Evolutionary conservation across 1,284 basidiomycete genomes (phyloP).

Genomic region (Moesziomyces sp.): DNA sequence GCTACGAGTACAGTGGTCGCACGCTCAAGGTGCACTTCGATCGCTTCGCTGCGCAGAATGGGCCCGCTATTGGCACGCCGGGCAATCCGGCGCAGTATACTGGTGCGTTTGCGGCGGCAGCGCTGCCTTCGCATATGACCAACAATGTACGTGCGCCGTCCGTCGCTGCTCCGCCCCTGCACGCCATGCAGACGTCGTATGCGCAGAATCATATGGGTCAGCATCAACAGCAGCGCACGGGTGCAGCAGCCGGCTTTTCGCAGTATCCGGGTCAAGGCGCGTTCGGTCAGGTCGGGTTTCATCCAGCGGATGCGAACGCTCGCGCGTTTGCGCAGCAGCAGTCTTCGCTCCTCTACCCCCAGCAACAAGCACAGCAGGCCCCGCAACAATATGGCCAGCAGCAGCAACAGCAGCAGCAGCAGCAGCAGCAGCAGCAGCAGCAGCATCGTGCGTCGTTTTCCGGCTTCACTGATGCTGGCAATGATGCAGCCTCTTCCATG

Average conservation of each 20-base stretch:
- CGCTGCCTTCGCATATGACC: constrained; percentile 53
- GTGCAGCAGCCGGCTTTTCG: constrained; percentile 2
- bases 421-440: constrained; percentile 30
- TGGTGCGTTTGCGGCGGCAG: constrained; percentile 60
- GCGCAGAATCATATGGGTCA: background rate
- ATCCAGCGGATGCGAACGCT: constrained; percentile 10
- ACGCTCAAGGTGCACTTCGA: constrained; percentile 86
- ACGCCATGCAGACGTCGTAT: constrained; percentile 15
- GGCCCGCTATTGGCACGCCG: constrained; percentile 48
- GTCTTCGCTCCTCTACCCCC: constrained; percentile 6
- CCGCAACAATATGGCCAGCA: constrained; percentile 22
- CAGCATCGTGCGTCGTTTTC: constrained; percentile 21
- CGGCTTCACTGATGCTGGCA: constrained; percentile 18
- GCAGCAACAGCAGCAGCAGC: constrained; percentile 24
- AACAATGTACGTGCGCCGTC: constrained; percentile 32
- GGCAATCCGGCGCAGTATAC: constrained; percentile 66
- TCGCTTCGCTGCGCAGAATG: constrained; percentile 59
- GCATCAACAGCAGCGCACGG: constrained; percentile 19
- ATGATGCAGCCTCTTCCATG: constrained; percentile 2
- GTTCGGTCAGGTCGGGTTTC: constrained; percentile 14
- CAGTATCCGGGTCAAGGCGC: constrained; percentile 19
- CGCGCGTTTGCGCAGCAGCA: constrained; percentile 15
- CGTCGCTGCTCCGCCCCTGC: constrained; percentile 14
- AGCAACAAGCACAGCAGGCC: constrained; percentile 3
- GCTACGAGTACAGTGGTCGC: constrained; percentile 85